Conservation (phyloP, 305 asterid species). For the Solanum hybrid region DNA sequence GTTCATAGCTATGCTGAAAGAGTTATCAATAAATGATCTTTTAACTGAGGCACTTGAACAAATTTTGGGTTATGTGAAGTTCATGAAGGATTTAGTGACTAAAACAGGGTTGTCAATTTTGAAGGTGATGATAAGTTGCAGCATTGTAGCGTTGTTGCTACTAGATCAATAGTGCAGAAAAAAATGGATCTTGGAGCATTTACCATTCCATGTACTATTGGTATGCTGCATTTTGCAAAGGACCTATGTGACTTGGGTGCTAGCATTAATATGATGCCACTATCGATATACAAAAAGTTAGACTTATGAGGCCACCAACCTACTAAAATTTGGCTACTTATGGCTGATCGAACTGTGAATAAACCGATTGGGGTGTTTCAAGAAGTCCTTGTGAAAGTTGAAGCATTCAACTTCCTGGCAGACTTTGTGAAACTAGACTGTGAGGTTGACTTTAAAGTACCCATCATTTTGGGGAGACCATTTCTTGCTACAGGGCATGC, state of each 20-base stretch:
- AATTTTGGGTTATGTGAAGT: neutral
- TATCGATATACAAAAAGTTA: neutral
- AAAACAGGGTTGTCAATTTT: neutral
- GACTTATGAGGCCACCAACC: neutral
- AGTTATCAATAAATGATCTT: neutral
- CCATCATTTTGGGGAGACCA: neutral
- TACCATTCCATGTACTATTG: neutral
- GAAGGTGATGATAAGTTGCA: neutral
- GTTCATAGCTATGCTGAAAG: neutral
- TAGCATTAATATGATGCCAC: neutral
- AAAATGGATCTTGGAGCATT: neutral
- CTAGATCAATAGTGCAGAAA: neutral
- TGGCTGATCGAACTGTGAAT: neutral
- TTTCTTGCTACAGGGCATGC: neutral
- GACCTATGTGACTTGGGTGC: neutral
- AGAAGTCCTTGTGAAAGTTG: neutral
- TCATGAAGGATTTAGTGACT: neutral
- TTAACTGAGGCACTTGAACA: neutral
- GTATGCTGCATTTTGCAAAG: neutral
- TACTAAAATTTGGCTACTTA: neutral
- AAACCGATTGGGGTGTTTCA: neutral
- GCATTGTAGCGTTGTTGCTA: neutral
- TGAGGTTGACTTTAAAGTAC: neutral
- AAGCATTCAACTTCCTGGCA: neutral
- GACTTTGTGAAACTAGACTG: neutral